Evolutionary conservation across 1,284 basidiomycete species (phyloP), one percentile per base, ranked within the genome.

Genomic region (Boletus semigastroideus): DNA sequence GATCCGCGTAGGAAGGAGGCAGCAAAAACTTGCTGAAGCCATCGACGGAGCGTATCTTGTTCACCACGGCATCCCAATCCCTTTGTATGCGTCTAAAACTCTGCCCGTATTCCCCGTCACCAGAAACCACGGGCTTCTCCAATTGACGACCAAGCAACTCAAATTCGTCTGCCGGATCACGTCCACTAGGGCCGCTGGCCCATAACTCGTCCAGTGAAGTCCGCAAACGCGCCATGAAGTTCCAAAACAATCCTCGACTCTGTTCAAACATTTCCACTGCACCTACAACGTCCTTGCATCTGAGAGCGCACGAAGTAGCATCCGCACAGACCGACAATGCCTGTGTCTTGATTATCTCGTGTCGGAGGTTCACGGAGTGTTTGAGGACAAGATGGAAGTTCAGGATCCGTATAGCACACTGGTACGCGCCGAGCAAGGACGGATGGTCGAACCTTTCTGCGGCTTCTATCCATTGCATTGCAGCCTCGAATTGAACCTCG

Each of bases 21-120:
- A 58, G 40, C 19, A 70, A 51, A 42, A 69, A 69, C 43, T 55
- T 42, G 16, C 30, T 39, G 40, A 68, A 70, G 10, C 60, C 64
- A 2, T 58, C 48, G 19, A 59, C 13, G 5, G 49, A 42, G 12
- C 59, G 62, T 42, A 70, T 64, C 41, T 56, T 48, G 30, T 55
- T 49, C 11, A 71, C 54, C 16, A 58, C 39, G 12, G 28, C 46
- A 10, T 64, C 59, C 52, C 60, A 54, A 31, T 58, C 52, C 41
- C 54, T 56, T 14, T 57, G 56, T n/a, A 66, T 38, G 6, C 49
- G 47, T 16, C 58, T 60, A 28, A 64, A 54, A 22, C 49, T 42
- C 34, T 54, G 49, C 7, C 48, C 42, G 16, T 48, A 20, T 27
- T 53, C 49, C 33, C 42, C 51, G 3, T 55, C 48, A n/a, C 38